Conservation (phyloP, 2,329 filamentous ascomycete genomes). For the Colletotrichum somersetense region DNA sequence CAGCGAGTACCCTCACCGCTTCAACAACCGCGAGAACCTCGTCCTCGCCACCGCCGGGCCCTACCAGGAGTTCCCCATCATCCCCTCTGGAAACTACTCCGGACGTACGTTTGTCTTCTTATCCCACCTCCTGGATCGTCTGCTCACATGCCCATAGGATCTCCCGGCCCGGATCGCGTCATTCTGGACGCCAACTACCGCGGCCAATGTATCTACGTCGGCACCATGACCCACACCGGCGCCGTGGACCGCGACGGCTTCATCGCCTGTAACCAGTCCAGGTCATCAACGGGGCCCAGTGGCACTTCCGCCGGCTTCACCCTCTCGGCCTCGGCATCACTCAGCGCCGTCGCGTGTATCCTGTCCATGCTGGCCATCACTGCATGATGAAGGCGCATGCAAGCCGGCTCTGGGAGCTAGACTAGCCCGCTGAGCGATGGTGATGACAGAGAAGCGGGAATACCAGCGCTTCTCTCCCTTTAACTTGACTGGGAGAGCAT, state of each 20-base stretch:
- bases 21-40: constrained; percentile 56
- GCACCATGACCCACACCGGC: constrained; percentile 77
- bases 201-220: constrained; percentile 65
- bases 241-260: constrained; percentile 74
- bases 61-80: constrained; percentile 57
- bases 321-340: neutral
- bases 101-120: constrained; percentile 49
- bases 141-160: constrained; percentile 54
- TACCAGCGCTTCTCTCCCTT: neutral
- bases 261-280: constrained; percentile 65
- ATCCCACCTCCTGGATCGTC: neutral
- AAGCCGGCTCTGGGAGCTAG: neutral
- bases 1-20: constrained; percentile 53
- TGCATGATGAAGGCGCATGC: constrained; percentile 9
- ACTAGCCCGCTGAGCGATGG: neutral
- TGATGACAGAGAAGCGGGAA: neutral
- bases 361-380: constrained; percentile 22
- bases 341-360: neutral
- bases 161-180: constrained; percentile 76
- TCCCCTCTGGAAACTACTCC: constrained; percentile 49
- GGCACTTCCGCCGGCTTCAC: constrained; percentile 6
- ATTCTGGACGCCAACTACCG: constrained; percentile 64
- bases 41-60: constrained; percentile 50
- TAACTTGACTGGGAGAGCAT: neutral
- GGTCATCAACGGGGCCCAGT: neutral